Conservation (phyloP, 1,139 yeast species). For the Blastobotrys indianensis region DNA sequence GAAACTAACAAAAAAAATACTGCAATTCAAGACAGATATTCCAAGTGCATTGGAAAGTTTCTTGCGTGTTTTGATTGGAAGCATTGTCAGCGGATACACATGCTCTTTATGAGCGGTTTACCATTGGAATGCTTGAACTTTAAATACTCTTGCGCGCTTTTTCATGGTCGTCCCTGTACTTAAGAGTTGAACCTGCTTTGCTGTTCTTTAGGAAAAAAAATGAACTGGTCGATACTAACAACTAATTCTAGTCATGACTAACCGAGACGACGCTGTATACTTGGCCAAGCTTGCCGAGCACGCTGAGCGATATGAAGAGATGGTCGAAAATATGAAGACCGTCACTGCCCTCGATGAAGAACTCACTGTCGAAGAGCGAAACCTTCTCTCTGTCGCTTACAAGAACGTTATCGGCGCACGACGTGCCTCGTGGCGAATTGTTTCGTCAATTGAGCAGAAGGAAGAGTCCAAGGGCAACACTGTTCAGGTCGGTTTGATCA, state of each 20-base stretch:
- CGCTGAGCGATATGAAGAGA: slow-evolving; percentile 98
- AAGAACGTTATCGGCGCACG: slow-evolving; percentile 98
- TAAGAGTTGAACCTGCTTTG: too few species aligned
- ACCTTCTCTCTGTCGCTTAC: slow-evolving; percentile 93
- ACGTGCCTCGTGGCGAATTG: slow-evolving; percentile 99
- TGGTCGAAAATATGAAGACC: slow-evolving; percentile 94
- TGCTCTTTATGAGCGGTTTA: too few species aligned
- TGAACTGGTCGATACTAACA: too few species aligned
- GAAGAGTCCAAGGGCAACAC: slow-evolving; percentile 95
- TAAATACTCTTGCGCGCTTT: too few species aligned
- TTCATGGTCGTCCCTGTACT: too few species aligned
- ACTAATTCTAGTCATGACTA: slow-evolving; percentile 16
- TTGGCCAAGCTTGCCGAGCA: slow-evolving; percentile 99
- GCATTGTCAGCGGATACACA: too few species aligned
- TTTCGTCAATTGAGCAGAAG: slow-evolving; percentile 94
- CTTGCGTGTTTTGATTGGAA: too few species aligned
- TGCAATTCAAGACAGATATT: too few species aligned
- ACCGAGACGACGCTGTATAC: slow-evolving; percentile 97
- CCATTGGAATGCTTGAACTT: too few species aligned
- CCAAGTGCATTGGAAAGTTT: too few species aligned
- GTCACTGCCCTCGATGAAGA: slow-evolving; percentile 96
- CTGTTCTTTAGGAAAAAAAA: too few species aligned
- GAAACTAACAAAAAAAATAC: too few species aligned
- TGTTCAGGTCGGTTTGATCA: slow-evolving; percentile 79
- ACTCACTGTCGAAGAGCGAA: slow-evolving; percentile 95